These are phyloP conservation scores for Yamadazyma siamensis DNA, from an alignment of 1,139 yeast species.

Conservation along the genomic window DNA sequence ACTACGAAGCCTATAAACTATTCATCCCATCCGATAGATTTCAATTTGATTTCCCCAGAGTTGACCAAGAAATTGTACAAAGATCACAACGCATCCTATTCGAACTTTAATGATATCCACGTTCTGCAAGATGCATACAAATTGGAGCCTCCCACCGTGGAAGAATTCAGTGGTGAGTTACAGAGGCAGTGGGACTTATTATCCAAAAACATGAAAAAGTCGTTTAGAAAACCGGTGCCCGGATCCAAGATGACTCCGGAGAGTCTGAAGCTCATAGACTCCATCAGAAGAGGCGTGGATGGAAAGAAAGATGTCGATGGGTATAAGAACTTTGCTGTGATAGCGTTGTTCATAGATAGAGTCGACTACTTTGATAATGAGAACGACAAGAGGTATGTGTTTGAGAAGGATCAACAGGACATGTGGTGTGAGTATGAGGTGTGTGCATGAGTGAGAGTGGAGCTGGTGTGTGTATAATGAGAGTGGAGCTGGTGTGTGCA, in stretches of 20 bases:
- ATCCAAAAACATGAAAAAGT: slow-evolving; percentile 56
- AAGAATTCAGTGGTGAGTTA: slow-evolving; percentile 68
- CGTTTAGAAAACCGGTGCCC: slow-evolving; percentile 73
- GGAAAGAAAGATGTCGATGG: slow-evolving; percentile 72
- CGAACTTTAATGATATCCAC: slow-evolving; percentile 19
- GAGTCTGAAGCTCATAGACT: slow-evolving; percentile 56
- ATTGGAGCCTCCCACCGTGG: slow-evolving; percentile 47
- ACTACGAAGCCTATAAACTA: not conserved
- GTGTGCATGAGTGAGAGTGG: slow-evolving; percentile 51
- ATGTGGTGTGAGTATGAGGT: slow-evolving; percentile 77
- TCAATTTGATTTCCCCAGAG: slow-evolving; percentile 26
- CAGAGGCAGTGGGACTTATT: slow-evolving; percentile 59
- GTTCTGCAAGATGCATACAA: slow-evolving; percentile 16
- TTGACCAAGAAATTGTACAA: slow-evolving; percentile 12
- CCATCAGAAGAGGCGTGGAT: slow-evolving; percentile 78
- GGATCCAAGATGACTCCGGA: slow-evolving; percentile 57
- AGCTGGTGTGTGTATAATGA: not conserved
- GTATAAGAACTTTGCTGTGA: slow-evolving; percentile 63
- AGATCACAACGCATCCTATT: slow-evolving; percentile 23
- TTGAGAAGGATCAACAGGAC: slow-evolving; percentile 52
- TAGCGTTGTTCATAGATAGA: slow-evolving; percentile 64
- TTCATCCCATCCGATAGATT: slow-evolving; percentile 8
- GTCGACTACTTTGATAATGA: slow-evolving; percentile 71
- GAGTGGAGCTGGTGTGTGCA: not conserved
- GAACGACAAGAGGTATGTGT: slow-evolving; percentile 53